Conservation (phyloP, 169 alveolate genomes). For the Perkinsus marinus region DNA sequence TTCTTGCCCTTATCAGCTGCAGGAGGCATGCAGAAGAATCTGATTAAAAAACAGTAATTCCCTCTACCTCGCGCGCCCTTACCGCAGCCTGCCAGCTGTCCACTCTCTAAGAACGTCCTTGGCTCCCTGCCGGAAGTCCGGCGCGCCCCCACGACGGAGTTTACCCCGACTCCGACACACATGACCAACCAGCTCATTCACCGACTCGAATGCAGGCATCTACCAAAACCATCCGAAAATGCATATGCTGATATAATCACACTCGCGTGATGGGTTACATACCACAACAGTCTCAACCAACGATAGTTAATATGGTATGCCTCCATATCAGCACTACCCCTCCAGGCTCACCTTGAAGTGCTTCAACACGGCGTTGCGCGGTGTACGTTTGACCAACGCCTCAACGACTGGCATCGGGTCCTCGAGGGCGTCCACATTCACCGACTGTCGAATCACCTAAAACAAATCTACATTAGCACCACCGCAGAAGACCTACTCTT, state of each 20-base stretch:
- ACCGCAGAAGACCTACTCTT: not conserved
- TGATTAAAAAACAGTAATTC: not conserved
- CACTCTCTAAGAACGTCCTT: conserved; percentile 58
- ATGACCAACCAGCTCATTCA: conserved; percentile 24
- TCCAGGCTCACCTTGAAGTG: not conserved
- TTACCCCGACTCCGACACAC: conserved; percentile 35
- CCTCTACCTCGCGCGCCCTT: not conserved
- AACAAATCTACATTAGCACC: not conserved
- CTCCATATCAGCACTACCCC: no score
- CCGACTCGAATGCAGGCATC: not conserved
- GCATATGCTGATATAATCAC: no score
- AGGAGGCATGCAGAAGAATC: not conserved
- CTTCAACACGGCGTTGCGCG: not conserved
- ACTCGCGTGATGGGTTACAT: no score
- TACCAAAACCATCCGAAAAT: not conserved
- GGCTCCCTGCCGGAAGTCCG: conserved; percentile 58
- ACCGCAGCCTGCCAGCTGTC: conserved; percentile 46
- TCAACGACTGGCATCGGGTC: not conserved
- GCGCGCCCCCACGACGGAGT: conserved; percentile 50
- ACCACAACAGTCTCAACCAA: no score
- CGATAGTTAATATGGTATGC: no score
- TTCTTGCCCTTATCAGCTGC: not conserved
- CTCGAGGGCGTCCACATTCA: not conserved
- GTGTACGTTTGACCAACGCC: not conserved
- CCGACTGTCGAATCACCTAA: not conserved